These are phyloP conservation scores for Mucor saturninus DNA, from an alignment of 371 early-diverging fungal genomes.

Conservation along the genomic window DNA sequence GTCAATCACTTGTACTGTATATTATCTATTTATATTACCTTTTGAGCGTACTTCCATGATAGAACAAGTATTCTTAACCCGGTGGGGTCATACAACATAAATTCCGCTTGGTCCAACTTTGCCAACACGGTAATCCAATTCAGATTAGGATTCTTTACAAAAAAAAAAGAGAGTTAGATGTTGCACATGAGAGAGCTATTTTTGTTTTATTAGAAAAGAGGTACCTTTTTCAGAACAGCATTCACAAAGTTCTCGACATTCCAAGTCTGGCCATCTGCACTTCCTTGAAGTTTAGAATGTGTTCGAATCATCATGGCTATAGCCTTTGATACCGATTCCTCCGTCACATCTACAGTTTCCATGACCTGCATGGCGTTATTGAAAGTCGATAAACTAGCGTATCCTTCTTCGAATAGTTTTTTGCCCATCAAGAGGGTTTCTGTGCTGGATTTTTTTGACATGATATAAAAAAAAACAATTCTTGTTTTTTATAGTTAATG, in stretches of 20 bases:
- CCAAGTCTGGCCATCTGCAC: conserved; percentile 38
- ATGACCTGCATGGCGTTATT: conserved; percentile 41
- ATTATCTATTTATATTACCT: conserved; percentile 48
- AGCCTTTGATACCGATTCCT: conserved; percentile 40
- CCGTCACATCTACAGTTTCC: conserved; percentile 34
- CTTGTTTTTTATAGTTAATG: no score
- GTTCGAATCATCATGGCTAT: conserved; percentile 42
- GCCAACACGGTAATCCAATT: conserved; percentile 69
- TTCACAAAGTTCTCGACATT: conserved; percentile 41
- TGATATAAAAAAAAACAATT: neutral
- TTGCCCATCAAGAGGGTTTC: conserved; percentile 34
- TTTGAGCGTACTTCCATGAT: conserved; percentile 62
- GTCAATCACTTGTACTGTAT: neutral
- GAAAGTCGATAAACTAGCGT: conserved; percentile 28
- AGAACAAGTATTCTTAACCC: conserved; percentile 68
- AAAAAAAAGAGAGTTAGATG: neutral
- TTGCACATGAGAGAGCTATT: neutral
- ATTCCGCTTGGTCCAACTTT: conserved; percentile 71
- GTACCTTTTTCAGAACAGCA: conserved; percentile 39
- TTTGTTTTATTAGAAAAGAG: neutral
- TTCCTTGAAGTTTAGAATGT: conserved; percentile 33
- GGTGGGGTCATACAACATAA: conserved; percentile 58
- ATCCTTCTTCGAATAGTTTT: conserved; percentile 39
- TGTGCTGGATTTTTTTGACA: conserved; percentile 7
- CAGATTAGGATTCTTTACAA: conserved; percentile 49